Evolutionary conservation across 805 yeast genomes (phyloP), one percentile per base, ranked within the genome.

Genomic region (Candida coleopterorum): DNA sequence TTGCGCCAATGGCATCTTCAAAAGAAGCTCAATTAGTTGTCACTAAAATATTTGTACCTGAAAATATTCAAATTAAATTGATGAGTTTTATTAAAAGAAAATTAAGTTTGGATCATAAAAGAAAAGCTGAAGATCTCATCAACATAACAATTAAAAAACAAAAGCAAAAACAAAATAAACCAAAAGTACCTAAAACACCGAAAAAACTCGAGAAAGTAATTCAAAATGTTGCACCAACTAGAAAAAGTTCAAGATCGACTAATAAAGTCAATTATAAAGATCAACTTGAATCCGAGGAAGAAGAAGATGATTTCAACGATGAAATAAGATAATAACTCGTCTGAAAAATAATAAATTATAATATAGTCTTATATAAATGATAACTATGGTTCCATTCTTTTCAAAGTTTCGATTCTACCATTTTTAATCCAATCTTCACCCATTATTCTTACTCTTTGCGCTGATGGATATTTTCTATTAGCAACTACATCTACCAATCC

Each of bases 391-490:
- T 64, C 75, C 75, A 74, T 65, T 14, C 55, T 60, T 37, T 69
- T 69, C 29, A 74, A 56, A 8, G 62, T 41, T n/a, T 70, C 66
- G 9, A 83, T 52, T 12, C 40, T 55, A 1, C 82, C 78, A 0
- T 60, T 60, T 2, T 53, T 49, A 9, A 52, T 44, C 84, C 90
- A 86, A 33, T 85, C 95, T 49, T 90, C 96, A 3, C 89, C 89
- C 20, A 87, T 57, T 5, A 90, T 71, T 35, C 76, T 60, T 38
- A 93, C 60, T 41, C 96, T 73, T 4, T 85, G 83, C 10, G 95
- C 90, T 6, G 90, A 88, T 4, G 94, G 81, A 46, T 61, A 81
- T 35, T 69, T 74, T 40, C 64, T 64, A 8, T 71, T 78, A 2
- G 65, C 62, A 4, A 75, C 76, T 2, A 62, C 45, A n/a, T 52